These are phyloP conservation scores for Leccinum laetum DNA, from an alignment of 1,284 basidiomycete genomes.

Conservation along the genomic window DNA sequence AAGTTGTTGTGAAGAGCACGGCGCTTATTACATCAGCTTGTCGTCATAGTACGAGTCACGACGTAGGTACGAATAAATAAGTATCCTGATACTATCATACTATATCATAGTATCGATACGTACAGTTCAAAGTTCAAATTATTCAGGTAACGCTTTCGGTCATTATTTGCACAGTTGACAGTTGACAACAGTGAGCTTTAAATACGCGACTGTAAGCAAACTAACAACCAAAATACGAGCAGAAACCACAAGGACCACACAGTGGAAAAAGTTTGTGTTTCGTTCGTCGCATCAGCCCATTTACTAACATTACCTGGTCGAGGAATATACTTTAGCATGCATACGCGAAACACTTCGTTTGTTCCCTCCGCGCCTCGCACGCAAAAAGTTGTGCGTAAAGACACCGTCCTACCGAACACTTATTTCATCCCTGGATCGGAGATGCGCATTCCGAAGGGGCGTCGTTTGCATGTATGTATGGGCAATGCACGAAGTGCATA, in stretches of 20 bases:
- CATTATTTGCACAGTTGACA: conserved; percentile 27
- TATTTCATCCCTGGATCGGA: conserved; percentile 33
- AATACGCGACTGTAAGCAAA: neutral
- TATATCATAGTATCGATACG: too few relatives aligned
- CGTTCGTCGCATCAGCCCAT: neutral
- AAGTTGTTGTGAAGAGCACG: too few relatives aligned
- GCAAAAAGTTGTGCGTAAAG: conserved; percentile 37
- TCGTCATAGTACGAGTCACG: too few relatives aligned
- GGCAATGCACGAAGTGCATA: conserved; percentile 51
- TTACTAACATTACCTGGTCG: too few relatives aligned
- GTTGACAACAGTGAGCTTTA: conserved; percentile 16
- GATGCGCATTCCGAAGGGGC: conserved; percentile 42
- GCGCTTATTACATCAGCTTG: too few relatives aligned
- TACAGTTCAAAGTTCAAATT: neutral
- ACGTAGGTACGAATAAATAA: too few relatives aligned
- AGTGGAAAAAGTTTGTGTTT: conserved; percentile 15
- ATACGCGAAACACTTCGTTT: conserved; percentile 46
- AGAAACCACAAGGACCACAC: conserved; percentile 37
- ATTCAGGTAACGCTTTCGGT: conserved; percentile 39
- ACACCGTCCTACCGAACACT: conserved; percentile 35
- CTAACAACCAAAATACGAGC: neutral
- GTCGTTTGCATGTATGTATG: conserved; percentile 39
- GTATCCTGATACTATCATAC: too few relatives aligned
- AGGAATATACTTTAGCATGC: conserved; percentile 39
- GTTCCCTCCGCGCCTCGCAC: conserved; percentile 41